phyloP scores from a whole-genome alignment of 1,284 basidiomycete genomes.

The Boletus sp. region DNA sequence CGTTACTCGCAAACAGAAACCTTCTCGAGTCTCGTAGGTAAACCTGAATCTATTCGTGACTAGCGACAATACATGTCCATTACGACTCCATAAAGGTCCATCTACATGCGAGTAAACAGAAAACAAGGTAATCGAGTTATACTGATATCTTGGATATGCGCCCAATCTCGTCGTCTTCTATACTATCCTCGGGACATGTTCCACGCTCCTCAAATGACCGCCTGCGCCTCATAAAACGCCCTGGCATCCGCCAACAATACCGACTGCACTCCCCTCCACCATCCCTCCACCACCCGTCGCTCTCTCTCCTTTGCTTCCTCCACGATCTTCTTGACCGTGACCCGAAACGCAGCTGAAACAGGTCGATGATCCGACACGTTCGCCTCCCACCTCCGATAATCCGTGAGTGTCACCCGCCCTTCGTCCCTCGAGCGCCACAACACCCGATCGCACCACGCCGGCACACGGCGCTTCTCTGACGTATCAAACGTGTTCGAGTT shows the following conservation, averaged over 20 bases:
- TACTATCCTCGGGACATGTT: not conserved
- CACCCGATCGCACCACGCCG: conserved; percentile 97
- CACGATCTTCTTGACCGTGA: conserved; percentile 75
- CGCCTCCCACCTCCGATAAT: conserved; percentile 80
- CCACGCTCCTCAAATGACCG: conserved; percentile 21
- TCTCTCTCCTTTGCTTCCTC: conserved; percentile 59
- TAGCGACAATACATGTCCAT: not conserved
- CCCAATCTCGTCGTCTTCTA: not conserved
- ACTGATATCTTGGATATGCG: conserved; percentile 9
- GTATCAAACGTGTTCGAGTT: conserved; percentile 81
- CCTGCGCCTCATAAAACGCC: conserved; percentile 55
- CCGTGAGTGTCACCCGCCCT: conserved; percentile 60
- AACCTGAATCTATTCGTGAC: not conserved
- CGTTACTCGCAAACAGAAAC: not conserved
- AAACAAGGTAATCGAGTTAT: not conserved
- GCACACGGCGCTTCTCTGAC: conserved; percentile 86
- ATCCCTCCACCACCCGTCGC: conserved; percentile 54
- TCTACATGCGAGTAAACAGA: conserved; percentile 4
- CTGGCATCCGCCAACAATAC: conserved; percentile 54
- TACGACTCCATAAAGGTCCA: conserved; percentile 11
- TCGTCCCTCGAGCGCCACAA: conserved; percentile 75
- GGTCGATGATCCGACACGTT: conserved; percentile 89
- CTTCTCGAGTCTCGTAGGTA: not conserved
- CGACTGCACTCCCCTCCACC: conserved; percentile 64
- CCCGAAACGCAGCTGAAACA: conserved; percentile 75